A percentile compares a stretch with the other conserved stretches of the same genome.
phyloP scores from a whole-genome alignment of 768 basidiomycete genomes.

The Suillus hirtellus region DNA sequence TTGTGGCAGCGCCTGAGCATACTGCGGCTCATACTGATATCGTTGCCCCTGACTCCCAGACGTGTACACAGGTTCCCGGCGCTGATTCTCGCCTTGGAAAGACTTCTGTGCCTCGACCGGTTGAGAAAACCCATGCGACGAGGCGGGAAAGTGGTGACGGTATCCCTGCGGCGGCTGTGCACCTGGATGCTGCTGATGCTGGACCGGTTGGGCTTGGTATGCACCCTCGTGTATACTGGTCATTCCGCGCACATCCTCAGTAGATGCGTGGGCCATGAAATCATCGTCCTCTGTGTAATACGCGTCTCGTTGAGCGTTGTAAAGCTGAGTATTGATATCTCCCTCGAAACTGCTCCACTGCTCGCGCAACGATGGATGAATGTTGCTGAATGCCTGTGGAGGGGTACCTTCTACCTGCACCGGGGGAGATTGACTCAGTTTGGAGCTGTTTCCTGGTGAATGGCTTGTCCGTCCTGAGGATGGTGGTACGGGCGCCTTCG shows the following conservation, averaged over 20 bases:
- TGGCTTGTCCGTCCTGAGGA: constrained; percentile 10
- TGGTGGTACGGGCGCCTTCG: constrained; percentile 36
- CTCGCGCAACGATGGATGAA: constrained; percentile 57
- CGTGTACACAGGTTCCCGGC: background rate
- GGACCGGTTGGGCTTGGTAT: constrained; percentile 18
- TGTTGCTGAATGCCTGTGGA: constrained; percentile 40
- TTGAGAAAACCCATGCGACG: background rate
- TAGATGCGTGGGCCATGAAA: constrained; percentile 9
- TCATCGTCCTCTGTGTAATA: constrained; percentile 25
- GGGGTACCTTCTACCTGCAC: constrained; percentile 1
- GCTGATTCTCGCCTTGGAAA: background rate
- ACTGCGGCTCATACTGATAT: constrained; percentile 19
- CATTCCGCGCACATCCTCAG: constrained; percentile 11
- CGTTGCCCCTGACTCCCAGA: constrained; percentile 15
- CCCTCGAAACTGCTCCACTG: constrained; percentile 60
- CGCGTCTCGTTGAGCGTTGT: constrained; percentile 33
- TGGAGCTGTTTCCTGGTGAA: constrained; percentile 19
- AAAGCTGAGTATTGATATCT: constrained; percentile 50
- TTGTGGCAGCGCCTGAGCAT: constrained; percentile 13
- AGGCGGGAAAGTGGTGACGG: background rate
- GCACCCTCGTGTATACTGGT: background rate
- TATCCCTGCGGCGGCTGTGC: constrained; percentile 21
- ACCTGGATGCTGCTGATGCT: constrained; percentile 26
- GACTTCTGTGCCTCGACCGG: background rate
- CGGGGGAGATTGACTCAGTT: constrained; percentile 8